These are phyloP conservation scores for Fonsecaea nubica DNA, from an alignment of 2,329 filamentous ascomycete species.

Conservation along the genomic window DNA sequence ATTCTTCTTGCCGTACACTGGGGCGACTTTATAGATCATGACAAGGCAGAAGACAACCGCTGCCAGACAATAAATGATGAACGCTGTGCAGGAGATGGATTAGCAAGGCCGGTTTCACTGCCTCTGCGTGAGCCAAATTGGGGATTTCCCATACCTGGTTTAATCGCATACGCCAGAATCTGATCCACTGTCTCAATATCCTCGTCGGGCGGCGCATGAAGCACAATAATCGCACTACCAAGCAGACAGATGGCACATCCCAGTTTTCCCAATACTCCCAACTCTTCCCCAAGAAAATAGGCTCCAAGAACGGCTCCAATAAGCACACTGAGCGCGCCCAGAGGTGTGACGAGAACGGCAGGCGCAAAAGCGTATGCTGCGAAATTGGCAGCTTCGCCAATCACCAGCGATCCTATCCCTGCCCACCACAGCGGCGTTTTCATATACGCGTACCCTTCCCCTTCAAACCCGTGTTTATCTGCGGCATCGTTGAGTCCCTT, in stretches of 20 bases:
- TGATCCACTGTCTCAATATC: slow-evolving; percentile 90
- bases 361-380: slow-evolving; percentile 97
- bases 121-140: background rate
- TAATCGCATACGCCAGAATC: slow-evolving; percentile 87
- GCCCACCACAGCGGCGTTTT: slow-evolving; percentile 98
- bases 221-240: slow-evolving; percentile 94
- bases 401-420: slow-evolving; percentile 85
- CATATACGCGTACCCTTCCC: slow-evolving; percentile 92
- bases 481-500: slow-evolving; percentile 94
- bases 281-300: slow-evolving; percentile 88
- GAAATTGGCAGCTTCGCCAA: slow-evolving; percentile 96
- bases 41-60: slow-evolving; percentile 84
- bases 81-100: slow-evolving; percentile 64
- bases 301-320: slow-evolving; percentile 94
- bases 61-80: slow-evolving; percentile 81
- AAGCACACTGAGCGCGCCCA: slow-evolving; percentile 90
- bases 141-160: slow-evolving; percentile 71
- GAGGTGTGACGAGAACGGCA: slow-evolving; percentile 94
- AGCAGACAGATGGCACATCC: slow-evolving; percentile 96
- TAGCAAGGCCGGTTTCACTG: background rate
- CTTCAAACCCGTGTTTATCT: slow-evolving; percentile 92
- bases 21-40: slow-evolving; percentile 96
- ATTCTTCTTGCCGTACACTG: slow-evolving; percentile 90
- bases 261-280: slow-evolving; percentile 89
- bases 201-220: slow-evolving; percentile 93